phyloP scores from a whole-genome alignment of 2,329 filamentous ascomycete species.

The Fusarium aywerte region DNA sequence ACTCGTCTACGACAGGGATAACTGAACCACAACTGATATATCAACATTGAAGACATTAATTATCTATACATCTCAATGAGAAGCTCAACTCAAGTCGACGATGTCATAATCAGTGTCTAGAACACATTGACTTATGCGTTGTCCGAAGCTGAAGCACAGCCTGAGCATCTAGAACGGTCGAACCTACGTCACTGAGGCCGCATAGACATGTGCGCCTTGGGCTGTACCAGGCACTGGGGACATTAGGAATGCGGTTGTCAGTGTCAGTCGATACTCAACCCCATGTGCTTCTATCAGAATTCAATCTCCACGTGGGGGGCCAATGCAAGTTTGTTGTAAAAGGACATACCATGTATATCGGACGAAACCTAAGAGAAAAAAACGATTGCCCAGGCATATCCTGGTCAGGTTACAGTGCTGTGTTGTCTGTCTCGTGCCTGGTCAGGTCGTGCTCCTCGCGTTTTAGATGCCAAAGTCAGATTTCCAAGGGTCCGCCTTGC shows the following conservation, averaged over 20 bases:
- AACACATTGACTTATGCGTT: conserved; percentile 31
- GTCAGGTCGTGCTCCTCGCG: conserved; percentile 32
- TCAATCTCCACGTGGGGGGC: conserved; percentile 11
- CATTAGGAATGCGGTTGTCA: conserved; percentile 15
- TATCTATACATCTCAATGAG: not conserved
- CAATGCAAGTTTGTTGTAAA: conserved; percentile 17
- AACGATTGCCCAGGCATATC: conserved; percentile 11
- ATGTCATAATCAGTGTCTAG: conserved; percentile 28
- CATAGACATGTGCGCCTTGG: conserved; percentile 13
- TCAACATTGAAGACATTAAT: not conserved
- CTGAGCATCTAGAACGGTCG: conserved; percentile 45
- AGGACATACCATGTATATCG: not conserved
- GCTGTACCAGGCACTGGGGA: conserved; percentile 7
- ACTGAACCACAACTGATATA: conserved; percentile 15
- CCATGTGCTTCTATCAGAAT: conserved; percentile 10
- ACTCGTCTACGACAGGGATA: conserved; percentile 27
- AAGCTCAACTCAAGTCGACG: conserved; percentile 16
- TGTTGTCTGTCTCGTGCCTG: conserved; percentile 28
- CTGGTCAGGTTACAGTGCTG: conserved; percentile 6
- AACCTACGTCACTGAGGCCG: conserved; percentile 42
- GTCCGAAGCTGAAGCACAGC: conserved; percentile 25
- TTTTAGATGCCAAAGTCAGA: conserved; percentile 22
- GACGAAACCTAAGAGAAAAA: conserved; percentile 7
- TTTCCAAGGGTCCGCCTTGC: conserved; percentile 36
- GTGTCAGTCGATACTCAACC: not conserved